phyloP scores from a whole-genome alignment of 2,329 filamentous ascomycete genomes.

The Lasiodiplodia hormozganensis region DNA sequence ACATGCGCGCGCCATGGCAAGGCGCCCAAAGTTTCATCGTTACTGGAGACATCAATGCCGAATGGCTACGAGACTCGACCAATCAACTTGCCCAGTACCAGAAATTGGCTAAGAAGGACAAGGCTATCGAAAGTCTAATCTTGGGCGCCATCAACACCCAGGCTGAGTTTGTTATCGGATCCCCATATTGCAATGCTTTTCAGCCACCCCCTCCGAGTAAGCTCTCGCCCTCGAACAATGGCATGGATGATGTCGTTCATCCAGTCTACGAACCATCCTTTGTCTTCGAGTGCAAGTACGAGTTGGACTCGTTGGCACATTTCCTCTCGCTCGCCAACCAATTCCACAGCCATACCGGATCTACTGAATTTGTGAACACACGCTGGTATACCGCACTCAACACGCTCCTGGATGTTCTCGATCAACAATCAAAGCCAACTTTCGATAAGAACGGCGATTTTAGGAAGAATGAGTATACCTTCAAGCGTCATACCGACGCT shows the following conservation, averaged over 20 bases:
- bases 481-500: constrained; percentile 77
- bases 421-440: constrained; percentile 80
- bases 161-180: constrained; percentile 90
- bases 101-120: constrained; percentile 79
- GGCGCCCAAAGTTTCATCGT: constrained; percentile 92
- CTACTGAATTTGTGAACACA: constrained; percentile 76
- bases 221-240: constrained; percentile 74
- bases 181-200: constrained; percentile 98
- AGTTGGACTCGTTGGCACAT: constrained; percentile 92
- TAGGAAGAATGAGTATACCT: constrained; percentile 81
- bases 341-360: constrained; percentile 81
- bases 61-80: constrained; percentile 90
- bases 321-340: constrained; percentile 88
- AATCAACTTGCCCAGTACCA: constrained; percentile 95
- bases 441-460: constrained; percentile 76
- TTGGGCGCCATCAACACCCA: constrained; percentile 96
- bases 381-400: constrained; percentile 83
- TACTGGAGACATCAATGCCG: constrained; percentile 89
- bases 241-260: constrained; percentile 83
- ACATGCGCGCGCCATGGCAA: constrained; percentile 64
- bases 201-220: constrained; percentile 89
- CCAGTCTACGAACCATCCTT: constrained; percentile 81
- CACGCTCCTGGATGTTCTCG: constrained; percentile 74
- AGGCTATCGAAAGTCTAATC: constrained; percentile 78
- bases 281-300: constrained; percentile 99